Conservation (phyloP, 2,329 filamentous ascomycete species). For the Ophiostoma ips region DNA sequence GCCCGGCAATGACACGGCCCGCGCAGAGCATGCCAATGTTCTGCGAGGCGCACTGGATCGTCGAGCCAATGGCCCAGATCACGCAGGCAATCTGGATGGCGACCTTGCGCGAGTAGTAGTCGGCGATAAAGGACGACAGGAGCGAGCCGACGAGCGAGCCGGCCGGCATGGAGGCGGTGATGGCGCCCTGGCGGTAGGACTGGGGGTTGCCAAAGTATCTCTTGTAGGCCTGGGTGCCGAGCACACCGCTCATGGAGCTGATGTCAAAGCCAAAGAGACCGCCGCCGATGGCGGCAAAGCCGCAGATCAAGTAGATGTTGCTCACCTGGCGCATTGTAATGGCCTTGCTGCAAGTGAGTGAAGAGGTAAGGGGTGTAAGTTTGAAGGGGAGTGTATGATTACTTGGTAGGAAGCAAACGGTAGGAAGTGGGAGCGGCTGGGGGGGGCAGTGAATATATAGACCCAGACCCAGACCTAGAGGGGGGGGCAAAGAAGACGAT, state of each 20-base stretch:
- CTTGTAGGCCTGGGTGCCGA: slow-evolving; percentile 55
- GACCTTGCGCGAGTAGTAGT: slow-evolving; percentile 34
- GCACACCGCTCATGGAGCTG: slow-evolving; percentile 54
- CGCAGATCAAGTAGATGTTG: slow-evolving; percentile 47
- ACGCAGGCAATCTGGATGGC: slow-evolving; percentile 35
- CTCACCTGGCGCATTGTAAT: slow-evolving; percentile 27
- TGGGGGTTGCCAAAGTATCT: slow-evolving; percentile 54
- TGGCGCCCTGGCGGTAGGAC: slow-evolving; percentile 49
- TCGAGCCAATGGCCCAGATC: slow-evolving; percentile 36
- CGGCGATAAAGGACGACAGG: slow-evolving; percentile 35
- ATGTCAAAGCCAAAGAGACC: slow-evolving; percentile 70
- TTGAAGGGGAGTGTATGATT: background rate
- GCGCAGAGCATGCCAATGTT: slow-evolving; percentile 58
- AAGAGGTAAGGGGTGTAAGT: background rate
- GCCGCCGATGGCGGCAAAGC: slow-evolving; percentile 51
- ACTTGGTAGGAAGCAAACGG: too few relatives aligned
- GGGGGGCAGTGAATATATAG: too few relatives aligned
- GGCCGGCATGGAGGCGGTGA: slow-evolving; percentile 60
- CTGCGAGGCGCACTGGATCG: slow-evolving; percentile 47
- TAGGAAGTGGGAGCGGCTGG: too few relatives aligned
- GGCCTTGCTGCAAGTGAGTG: background rate
- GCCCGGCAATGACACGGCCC: slow-evolving; percentile 56
- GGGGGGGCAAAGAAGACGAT: too few relatives aligned
- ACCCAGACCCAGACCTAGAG: too few relatives aligned
- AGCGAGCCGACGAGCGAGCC: slow-evolving; percentile 52